These are phyloP conservation scores for Lactifluus rugatus DNA, from an alignment of 768 basidiomycete species.

Conservation along the genomic window DNA sequence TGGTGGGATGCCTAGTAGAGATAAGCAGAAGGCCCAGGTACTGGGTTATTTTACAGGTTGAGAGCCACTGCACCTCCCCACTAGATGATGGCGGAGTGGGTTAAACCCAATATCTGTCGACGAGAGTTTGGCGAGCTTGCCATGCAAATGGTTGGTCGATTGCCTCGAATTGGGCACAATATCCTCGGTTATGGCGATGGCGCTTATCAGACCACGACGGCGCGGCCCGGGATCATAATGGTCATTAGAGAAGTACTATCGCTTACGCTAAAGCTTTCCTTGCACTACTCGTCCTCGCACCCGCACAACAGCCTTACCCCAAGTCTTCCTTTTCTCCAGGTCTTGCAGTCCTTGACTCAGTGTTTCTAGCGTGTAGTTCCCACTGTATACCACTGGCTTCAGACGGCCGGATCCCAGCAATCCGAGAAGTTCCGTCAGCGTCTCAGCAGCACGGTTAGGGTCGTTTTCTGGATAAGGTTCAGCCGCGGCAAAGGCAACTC, in stretches of 20 bases:
- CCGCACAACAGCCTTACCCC: slow-evolving; percentile 79
- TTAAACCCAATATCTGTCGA: no score
- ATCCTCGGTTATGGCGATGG: no score
- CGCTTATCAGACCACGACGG: no score
- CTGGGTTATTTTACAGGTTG: no score
- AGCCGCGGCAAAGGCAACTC: background rate
- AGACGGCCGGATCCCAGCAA: slow-evolving; percentile 58
- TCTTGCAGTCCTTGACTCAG: slow-evolving; percentile 62
- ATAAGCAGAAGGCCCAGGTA: no score
- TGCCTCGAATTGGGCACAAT: no score
- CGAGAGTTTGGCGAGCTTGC: no score
- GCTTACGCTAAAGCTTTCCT: slow-evolving; percentile 34
- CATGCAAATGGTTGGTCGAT: no score
- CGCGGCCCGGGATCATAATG: no score
- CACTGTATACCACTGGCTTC: slow-evolving; percentile 60
- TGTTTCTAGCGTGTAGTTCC: slow-evolving; percentile 57
- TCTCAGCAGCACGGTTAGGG: slow-evolving; percentile 45
- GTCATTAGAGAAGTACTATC: background rate
- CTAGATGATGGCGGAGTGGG: no score
- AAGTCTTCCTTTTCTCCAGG: slow-evolving; percentile 76
- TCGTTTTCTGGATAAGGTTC: slow-evolving; percentile 46
- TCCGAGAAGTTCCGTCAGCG: slow-evolving; percentile 67
- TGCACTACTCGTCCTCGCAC: slow-evolving; percentile 43
- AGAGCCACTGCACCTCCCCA: no score
- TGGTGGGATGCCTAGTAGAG: slow-evolving; percentile 1